Base-by-base conservation (phyloP, 768 basidiomycete species). In the Scleroderma citrinum region DNA sequence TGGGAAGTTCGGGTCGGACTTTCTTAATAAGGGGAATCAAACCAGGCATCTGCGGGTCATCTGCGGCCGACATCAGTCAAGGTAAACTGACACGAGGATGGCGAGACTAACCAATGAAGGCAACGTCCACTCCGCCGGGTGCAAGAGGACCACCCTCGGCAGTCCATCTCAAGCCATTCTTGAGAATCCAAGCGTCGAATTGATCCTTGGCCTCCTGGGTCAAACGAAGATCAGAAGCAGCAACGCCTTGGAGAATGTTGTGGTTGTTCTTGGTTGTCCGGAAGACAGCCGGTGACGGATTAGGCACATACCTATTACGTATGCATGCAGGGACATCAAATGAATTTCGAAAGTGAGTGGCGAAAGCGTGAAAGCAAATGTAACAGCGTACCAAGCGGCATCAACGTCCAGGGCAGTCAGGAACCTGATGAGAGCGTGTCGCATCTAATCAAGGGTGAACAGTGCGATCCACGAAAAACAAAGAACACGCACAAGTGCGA, bases 181-280 rank as follows among this genome's bases (percentile, higher is more conserved):
- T 89, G 55, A 82, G 73, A 51, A 92, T 92, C 93, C 92, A 95
- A 7, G 83, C 77, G 57, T 88, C 87, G 56, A 91, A 91, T 48
- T 75, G 78, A 49, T 82, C 81, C 70, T 92, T 89, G 45, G 85
- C 83, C 48, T 84, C 82, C 54, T 85, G 76, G 1, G 82, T 85
- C 39, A 96, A 78, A 51, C 88, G 85, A 44, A 91, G 76, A 51
- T 80, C 80, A 8, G 86, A 82, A 12, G 81, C 69, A 2, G 92
- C 87, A 44, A 96, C 93, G 53, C 93, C 93, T 80, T 96, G 92
- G 20, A 95, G 75, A 63, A 90, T 91, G 70, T 92, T 92, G 79
- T 92, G 89, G 74, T 91, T 91, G 88, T 91, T 90, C 76, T 89
- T 89, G 56, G 92, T 94, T 52, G 87, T 92, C 55, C 92, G 83